Conservation (phyloP, 257 asterid genomes). For the Plantago major region DNA sequence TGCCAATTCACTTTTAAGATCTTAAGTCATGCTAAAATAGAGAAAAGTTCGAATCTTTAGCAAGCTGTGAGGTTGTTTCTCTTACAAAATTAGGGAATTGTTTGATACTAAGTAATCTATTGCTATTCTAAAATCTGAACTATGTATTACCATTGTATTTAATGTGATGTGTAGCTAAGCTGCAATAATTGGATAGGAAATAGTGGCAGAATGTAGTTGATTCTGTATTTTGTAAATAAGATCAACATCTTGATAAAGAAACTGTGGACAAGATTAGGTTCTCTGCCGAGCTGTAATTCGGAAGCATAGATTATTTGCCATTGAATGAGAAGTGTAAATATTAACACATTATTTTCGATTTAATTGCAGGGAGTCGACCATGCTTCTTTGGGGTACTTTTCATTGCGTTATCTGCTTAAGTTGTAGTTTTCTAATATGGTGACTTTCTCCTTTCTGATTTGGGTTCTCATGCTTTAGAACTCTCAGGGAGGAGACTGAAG, state of each 20-base stretch:
- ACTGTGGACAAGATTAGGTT: not conserved
- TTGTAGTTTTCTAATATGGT: not conserved
- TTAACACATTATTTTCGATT: conserved; percentile 18
- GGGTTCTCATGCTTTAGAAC: conserved; percentile 29
- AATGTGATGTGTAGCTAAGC: conserved; percentile 1
- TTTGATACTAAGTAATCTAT: not conserved
- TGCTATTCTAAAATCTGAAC: no score
- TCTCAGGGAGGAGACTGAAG: conserved; percentile 49
- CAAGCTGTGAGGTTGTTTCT: not conserved
- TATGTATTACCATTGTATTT: not conserved
- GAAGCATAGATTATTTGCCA: no score
- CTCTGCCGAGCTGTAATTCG: no score
- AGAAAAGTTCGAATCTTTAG: conserved; percentile 7
- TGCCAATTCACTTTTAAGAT: conserved; percentile 1
- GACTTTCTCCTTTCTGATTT: not conserved
- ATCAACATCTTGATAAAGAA: not conserved
- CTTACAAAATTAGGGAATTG: not conserved
- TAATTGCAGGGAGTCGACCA: conserved; percentile 39
- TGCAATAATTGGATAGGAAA: not conserved
- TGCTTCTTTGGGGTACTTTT: conserved; percentile 41
- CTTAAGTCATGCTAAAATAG: not conserved
- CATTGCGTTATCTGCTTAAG: conserved; percentile 13
- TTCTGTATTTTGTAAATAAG: not conserved
- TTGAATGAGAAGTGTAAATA: not conserved
- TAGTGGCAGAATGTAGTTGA: conserved; percentile 4